A percentile compares a stretch with the other conserved stretches of the same genome.
Conservation (phyloP, 2,329 filamentous ascomycete species). For the Aureobasidium sp. region DNA sequence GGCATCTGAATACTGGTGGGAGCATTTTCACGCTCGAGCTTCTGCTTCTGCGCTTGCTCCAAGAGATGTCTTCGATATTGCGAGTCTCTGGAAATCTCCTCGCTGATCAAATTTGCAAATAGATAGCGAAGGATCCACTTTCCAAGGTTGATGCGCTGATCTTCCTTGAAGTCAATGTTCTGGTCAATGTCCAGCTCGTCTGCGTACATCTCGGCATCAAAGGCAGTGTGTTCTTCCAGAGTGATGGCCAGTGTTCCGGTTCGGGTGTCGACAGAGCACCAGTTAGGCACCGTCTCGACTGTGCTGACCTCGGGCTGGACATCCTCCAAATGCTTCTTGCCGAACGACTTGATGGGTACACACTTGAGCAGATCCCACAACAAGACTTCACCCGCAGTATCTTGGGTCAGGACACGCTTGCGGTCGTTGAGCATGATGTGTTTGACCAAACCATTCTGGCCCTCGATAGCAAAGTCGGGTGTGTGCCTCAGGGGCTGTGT, state of each 20-base stretch:
- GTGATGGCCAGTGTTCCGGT: slow-evolving; percentile 88
- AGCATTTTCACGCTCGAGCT: slow-evolving; percentile 49
- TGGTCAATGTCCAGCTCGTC: slow-evolving; percentile 75
- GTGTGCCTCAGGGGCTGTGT: slow-evolving; percentile 35
- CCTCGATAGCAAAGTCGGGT: slow-evolving; percentile 64
- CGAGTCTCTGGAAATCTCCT: slow-evolving; percentile 80
- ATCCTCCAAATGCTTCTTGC: slow-evolving; percentile 88
- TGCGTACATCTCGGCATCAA: slow-evolving; percentile 94
- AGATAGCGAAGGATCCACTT: slow-evolving; percentile 94
- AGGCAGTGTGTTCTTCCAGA: slow-evolving; percentile 89
- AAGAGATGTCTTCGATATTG: slow-evolving; percentile 63
- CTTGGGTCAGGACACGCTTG: slow-evolving; percentile 78
- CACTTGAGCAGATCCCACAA: slow-evolving; percentile 94
- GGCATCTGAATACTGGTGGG: slow-evolving; percentile 57
- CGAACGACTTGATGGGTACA: slow-evolving; percentile 81
- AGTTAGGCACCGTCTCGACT: slow-evolving; percentile 81
- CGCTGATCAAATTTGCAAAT: slow-evolving; percentile 81
- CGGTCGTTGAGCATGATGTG: slow-evolving; percentile 87
- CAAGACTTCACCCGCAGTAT: slow-evolving; percentile 90
- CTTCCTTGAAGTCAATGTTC: slow-evolving; percentile 75
- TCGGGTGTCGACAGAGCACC: slow-evolving; percentile 91
- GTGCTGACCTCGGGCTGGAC: slow-evolving; percentile 84
- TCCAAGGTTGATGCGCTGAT: slow-evolving; percentile 92
- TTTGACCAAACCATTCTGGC: slow-evolving; percentile 91
- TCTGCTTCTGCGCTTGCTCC: slow-evolving; percentile 52